Percentiles rank a stretch among this genome's conserved stretches.
phyloP scores from a whole-genome alignment of 345 rosid species.

The Arabidopsis arenosa region DNA sequence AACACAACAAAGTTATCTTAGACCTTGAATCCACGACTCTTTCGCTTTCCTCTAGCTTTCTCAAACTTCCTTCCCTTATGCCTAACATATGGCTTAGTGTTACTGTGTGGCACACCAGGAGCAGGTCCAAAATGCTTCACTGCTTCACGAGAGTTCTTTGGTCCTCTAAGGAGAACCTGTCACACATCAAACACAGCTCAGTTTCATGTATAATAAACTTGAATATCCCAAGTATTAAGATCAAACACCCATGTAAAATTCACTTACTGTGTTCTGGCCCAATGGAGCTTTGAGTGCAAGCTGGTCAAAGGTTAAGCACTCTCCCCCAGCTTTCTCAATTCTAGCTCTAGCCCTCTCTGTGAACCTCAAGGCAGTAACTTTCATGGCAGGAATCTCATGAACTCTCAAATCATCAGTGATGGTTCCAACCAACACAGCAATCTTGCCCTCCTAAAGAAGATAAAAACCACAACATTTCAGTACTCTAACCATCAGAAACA shows the following conservation, averaged over 20 bases:
- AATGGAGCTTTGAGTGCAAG: slow-evolving; percentile 92
- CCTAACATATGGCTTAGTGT: slow-evolving; percentile 84
- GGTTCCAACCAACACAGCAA: slow-evolving; percentile 83
- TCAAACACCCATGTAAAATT: background rate
- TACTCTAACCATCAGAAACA: background rate
- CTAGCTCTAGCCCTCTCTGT: slow-evolving; percentile 92
- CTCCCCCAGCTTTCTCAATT: slow-evolving; percentile 96
- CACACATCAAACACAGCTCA: background rate
- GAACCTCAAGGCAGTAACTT: slow-evolving; percentile 83
- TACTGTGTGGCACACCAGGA: slow-evolving; percentile 95
- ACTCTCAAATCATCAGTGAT: slow-evolving; percentile 84
- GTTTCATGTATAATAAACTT: background rate
- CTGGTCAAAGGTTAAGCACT: slow-evolving; percentile 91
- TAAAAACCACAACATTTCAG: background rate
- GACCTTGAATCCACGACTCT: slow-evolving; percentile 75
- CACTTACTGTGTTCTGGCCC: slow-evolving; percentile 88
- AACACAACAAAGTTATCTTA: slow-evolving; percentile 40
- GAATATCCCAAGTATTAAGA: background rate
- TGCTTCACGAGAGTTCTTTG: slow-evolving; percentile 91
- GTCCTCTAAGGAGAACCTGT: slow-evolving; percentile 88
- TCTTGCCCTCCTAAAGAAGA: slow-evolving; percentile 60
- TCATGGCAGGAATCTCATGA: slow-evolving; percentile 79
- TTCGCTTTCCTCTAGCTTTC: slow-evolving; percentile 85
- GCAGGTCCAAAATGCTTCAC: slow-evolving; percentile 97
- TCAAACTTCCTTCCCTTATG: slow-evolving; percentile 85